These are phyloP conservation scores for Miamiensis avidus DNA, from an alignment of 169 alveolate species.

Conservation along the genomic window DNA sequence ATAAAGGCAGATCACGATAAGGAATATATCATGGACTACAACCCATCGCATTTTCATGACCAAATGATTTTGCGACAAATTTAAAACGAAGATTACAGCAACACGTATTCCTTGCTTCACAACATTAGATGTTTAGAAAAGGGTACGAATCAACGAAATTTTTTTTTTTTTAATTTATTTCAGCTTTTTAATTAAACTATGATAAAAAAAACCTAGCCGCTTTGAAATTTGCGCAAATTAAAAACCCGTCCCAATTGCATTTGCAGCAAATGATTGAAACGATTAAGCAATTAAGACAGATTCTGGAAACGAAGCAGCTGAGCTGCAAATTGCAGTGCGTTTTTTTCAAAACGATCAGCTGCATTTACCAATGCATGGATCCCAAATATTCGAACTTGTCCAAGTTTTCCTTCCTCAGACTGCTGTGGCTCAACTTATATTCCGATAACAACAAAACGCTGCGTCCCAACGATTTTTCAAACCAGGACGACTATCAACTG, in stretches of 20 bases:
- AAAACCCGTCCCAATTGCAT: background rate
- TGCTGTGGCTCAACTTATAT: no score
- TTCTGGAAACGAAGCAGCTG: background rate
- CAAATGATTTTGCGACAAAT: background rate
- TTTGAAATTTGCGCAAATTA: no score
- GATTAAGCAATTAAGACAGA: background rate
- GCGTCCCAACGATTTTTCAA: background rate
- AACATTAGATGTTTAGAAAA: no score
- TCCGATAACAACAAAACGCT: background rate
- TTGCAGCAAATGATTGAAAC: background rate
- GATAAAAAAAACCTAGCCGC: background rate
- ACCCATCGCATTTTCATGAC: background rate
- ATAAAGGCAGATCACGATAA: background rate
- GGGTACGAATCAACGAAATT: no score
- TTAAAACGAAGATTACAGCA: background rate
- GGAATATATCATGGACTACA: background rate
- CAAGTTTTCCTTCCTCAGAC: background rate
- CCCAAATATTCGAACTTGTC: background rate
- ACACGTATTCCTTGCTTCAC: no score
- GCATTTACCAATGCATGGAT: background rate
- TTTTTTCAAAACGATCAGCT: background rate
- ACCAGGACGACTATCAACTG: background rate
- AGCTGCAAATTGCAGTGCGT: background rate
- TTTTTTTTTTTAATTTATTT: no score
- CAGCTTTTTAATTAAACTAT: no score